Evolutionary conservation across 179 eudicot species (phyloP), one percentile per base, ranked within the genome.

Genomic region (Patellifolia procumbens): DNA sequence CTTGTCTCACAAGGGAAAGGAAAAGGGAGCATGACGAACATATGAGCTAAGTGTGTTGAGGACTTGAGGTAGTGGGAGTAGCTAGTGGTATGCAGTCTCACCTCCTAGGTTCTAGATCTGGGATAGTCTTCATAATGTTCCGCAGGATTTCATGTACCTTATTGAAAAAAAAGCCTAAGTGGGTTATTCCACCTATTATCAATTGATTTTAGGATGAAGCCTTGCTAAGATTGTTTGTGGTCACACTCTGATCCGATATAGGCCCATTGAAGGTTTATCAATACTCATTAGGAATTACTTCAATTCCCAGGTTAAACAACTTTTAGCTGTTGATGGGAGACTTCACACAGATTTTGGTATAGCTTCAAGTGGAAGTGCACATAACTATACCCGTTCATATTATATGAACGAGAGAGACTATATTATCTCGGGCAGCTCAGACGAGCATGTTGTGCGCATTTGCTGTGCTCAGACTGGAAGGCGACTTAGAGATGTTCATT

Each of bases 401-500:
- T 94, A 92, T 81, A 86, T 94, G 94, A 92, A 87, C 68, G 97
- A 93, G 73, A 83, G 86, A 43, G 98, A 94, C 80, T 92, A 94
- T 76, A 85, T 94, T 34, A 82, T 94, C 17, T 88, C 91, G 61
- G 98, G 98, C 78, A 94, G 98, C 75, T 92, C 97, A 69, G 98
- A 94, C 77, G 97, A 94, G 83, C 85, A 88, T 79, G 92, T 92
- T 39, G 94, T 94, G 60, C 97, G 93, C 19, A 81, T 94, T 73
- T 92, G 97, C 74, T 94, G 97, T 85, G 88, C 98, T 81, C 91
- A 89, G 81, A 91, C 98, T 5, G 97, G 98, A 77, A 92, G 95
- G 73, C 92, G 97, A 53, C 85, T 94, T 48, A 88, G 91, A 84
- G 97, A 94, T 82, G 76, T 94, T 67, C 73, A 89, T 76, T 86